Percentiles rank a stretch among this genome's conserved stretches.
These are phyloP conservation scores for Croton setiger DNA, from an alignment of 441 rosid genomes.

Conservation along the genomic window DNA sequence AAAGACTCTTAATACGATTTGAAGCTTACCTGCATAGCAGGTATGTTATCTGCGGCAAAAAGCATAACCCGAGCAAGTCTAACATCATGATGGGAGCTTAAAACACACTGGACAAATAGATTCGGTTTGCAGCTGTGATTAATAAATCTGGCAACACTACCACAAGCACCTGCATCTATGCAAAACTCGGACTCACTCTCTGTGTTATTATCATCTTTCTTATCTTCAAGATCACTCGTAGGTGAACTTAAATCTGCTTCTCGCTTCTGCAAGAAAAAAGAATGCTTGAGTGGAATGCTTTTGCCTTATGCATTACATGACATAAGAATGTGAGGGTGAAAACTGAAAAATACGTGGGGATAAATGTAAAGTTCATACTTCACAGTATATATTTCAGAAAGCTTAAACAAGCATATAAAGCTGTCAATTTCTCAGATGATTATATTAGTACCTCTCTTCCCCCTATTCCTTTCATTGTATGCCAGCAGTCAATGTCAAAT, in stretches of 20 bases:
- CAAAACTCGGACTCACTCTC: slow-evolving; percentile 37
- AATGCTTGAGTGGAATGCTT: neutral
- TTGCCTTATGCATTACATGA: neutral
- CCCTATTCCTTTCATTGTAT: slow-evolving; percentile 48
- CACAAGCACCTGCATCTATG: slow-evolving; percentile 33
- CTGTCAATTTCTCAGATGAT: neutral
- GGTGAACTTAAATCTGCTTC: slow-evolving; percentile 21
- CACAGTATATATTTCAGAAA: neutral
- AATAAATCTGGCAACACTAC: slow-evolving; percentile 41
- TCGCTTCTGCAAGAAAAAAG: slow-evolving; percentile 30
- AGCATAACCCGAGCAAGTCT: slow-evolving; percentile 38
- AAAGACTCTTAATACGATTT: neutral
- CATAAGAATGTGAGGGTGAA: slow-evolving; percentile 1
- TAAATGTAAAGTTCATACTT: neutral
- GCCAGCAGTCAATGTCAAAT: slow-evolving; percentile 58
- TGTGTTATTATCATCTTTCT: slow-evolving; percentile 1
- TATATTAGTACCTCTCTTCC: slow-evolving; percentile 45
- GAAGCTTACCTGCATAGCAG: slow-evolving; percentile 33
- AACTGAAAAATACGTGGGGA: neutral
- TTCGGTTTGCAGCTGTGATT: slow-evolving; percentile 44
- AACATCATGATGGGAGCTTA: slow-evolving; percentile 39
- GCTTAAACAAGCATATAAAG: neutral
- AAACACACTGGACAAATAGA: slow-evolving; percentile 40
- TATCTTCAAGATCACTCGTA: slow-evolving; percentile 6
- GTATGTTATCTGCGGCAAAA: slow-evolving; percentile 40